Evolutionary conservation across 345 rosid genomes (phyloP).

Genomic region (Hirschfeldia incana): DNA sequence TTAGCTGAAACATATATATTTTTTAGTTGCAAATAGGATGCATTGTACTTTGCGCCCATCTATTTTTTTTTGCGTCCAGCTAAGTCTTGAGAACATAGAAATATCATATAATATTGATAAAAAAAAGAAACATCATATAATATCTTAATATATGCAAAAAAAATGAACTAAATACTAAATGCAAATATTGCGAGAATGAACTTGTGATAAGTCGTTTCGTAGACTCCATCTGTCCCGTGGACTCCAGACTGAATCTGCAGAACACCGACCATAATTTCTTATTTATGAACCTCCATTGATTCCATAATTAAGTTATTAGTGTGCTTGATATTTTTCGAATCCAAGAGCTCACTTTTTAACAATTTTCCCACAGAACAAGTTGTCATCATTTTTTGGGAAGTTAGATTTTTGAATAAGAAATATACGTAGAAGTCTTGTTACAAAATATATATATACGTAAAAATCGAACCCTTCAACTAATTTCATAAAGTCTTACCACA

Average conservation of each 20-base stretch:
- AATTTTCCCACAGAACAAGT: too few relatives aligned
- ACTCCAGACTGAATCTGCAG: too few relatives aligned
- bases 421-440: neutral
- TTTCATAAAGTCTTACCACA: neutral
- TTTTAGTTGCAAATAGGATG: neutral
- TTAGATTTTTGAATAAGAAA: neutral
- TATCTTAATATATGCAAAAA: neutral
- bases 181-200: neutral
- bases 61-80: neutral
- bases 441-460: neutral
- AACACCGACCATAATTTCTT: too few relatives aligned
- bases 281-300: too few relatives aligned
- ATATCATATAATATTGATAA: too few relatives aligned
- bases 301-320: too few relatives aligned
- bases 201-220: neutral
- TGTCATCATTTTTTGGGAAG: neutral
- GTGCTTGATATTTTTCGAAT: too few relatives aligned
- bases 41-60: neutral
- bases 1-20: neutral
- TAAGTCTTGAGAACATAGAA: neutral
- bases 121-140: neutral
- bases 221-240: too few relatives aligned
- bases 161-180: neutral
- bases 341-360: too few relatives aligned
- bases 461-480: constrained; percentile 18